phyloP scores from a whole-genome alignment of 2,329 filamentous ascomycete genomes.

The Hortaea werneckii region DNA sequence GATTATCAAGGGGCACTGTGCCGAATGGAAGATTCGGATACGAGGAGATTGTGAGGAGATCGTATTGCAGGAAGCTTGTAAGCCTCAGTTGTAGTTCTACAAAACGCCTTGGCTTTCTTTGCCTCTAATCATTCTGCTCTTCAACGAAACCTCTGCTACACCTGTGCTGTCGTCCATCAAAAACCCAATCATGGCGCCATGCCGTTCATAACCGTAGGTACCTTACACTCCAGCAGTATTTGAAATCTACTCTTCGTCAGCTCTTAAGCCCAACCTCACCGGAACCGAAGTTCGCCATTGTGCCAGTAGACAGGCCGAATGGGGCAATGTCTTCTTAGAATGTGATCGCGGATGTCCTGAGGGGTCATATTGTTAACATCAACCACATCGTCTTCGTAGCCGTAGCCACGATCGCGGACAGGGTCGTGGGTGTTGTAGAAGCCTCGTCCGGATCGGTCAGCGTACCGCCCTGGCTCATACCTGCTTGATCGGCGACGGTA shows the following conservation, averaged over 20 bases:
- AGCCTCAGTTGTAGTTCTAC: too few species aligned
- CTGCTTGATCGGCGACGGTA: background rate
- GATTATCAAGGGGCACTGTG: too few species aligned
- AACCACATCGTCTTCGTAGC: too few species aligned
- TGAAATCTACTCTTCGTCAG: background rate
- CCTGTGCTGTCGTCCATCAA: background rate
- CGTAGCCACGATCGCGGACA: too few species aligned
- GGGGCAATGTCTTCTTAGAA: too few species aligned
- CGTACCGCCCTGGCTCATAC: background rate
- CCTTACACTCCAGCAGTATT: background rate
- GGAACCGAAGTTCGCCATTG: background rate
- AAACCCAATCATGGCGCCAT: background rate
- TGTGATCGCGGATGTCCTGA: too few species aligned
- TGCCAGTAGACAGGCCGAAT: background rate
- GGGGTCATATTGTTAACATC: too few species aligned
- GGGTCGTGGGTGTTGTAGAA: background rate
- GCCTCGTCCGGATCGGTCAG: background rate
- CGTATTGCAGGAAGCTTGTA: too few species aligned
- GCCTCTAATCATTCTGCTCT: background rate
- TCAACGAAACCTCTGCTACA: background rate
- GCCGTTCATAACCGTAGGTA: background rate
- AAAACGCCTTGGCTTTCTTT: background rate
- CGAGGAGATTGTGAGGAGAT: too few species aligned
- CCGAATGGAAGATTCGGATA: too few species aligned
- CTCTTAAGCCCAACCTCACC: background rate